Percentiles rank a stretch among this genome's conserved stretches.
Evolutionary conservation across 2,329 filamentous ascomycete genomes (phyloP).

Genomic region (Cryphonectria parasitica): DNA sequence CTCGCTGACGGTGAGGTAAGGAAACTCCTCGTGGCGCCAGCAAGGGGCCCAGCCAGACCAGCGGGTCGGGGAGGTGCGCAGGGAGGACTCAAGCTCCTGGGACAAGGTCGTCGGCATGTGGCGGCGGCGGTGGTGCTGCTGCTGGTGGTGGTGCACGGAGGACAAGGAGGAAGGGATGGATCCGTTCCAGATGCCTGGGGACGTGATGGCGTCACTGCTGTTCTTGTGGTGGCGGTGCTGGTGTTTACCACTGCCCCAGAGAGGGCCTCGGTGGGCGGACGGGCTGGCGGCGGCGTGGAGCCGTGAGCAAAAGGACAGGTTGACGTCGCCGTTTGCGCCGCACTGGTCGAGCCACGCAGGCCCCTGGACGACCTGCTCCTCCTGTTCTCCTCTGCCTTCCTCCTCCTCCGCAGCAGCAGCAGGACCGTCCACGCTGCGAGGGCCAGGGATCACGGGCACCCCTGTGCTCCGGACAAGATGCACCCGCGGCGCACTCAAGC

Average conservation of each 20-base stretch:
- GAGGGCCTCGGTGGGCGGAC: background rate
- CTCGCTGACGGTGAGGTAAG: conserved; percentile 53
- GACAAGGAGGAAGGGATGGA: background rate
- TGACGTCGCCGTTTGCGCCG: conserved; percentile 45
- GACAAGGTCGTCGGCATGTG: conserved; percentile 5
- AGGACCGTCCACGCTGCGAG: background rate
- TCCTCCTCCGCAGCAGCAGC: too few species aligned
- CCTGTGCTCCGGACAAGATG: conserved; percentile 54
- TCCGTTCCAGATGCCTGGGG: conserved; percentile 28
- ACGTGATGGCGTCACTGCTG: conserved; percentile 8
- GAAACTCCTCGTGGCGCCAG: conserved; percentile 59
- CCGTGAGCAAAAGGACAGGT: conserved; percentile 50
- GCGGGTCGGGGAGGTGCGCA: conserved; percentile 21
- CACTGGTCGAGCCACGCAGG: conserved; percentile 55
- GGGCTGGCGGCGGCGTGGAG: conserved; percentile 32
- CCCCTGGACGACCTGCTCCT: conserved; percentile 41
- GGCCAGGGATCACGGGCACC: conserved; percentile 51
- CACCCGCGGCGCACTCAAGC: conserved; percentile 44
- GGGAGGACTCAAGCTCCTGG: conserved; percentile 8
- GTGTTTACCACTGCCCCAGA: background rate
- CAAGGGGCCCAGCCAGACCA: conserved; percentile 48
- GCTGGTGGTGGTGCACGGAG: background rate
- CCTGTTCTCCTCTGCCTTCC: background rate
- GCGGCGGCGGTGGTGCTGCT: background rate
- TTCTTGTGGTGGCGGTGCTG: background rate